A percentile compares a stretch with the other conserved stretches of the same genome.
Conservation (phyloP, 176 grass and related monocot genomes). For the Musa itinerans region DNA sequence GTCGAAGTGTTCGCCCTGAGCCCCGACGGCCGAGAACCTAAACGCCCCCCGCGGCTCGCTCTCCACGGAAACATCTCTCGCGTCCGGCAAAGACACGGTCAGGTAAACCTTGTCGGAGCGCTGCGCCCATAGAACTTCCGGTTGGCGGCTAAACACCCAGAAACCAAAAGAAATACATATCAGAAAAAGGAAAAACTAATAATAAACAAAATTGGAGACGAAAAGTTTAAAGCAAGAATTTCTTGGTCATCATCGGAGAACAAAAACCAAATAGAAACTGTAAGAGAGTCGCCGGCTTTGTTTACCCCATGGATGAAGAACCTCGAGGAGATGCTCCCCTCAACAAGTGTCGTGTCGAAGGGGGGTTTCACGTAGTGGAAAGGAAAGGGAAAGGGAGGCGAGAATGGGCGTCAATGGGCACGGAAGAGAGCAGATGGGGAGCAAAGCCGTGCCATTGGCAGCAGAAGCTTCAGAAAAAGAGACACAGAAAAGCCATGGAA, state of each 20-base stretch:
- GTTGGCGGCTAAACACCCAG: constrained; percentile 52
- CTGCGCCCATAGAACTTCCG: constrained; percentile 91
- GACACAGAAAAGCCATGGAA: neutral
- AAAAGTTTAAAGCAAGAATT: neutral
- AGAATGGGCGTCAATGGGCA: neutral
- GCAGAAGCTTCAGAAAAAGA: neutral
- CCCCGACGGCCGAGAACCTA: constrained; percentile 49
- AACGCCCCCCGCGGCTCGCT: constrained; percentile 50
- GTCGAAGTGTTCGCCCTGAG: constrained; percentile 56
- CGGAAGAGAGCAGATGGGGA: neutral
- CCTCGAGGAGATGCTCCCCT: neutral
- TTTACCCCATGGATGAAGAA: constrained; percentile 2
- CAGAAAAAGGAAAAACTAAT: neutral
- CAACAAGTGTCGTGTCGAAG: neutral
- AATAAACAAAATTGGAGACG: neutral
- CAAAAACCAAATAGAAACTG: neutral
- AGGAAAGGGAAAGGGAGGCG: neutral
- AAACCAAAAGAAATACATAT: neutral
- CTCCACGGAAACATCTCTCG: constrained; percentile 70
- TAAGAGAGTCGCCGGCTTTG: neutral
- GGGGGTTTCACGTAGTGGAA: neutral
- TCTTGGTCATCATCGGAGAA: neutral
- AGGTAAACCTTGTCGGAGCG: constrained; percentile 78
- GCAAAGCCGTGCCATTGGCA: neutral
- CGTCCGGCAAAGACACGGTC: constrained; percentile 78